These are phyloP conservation scores for Trichoderma orchidacearum DNA, from an alignment of 495 filamentous ascomycete genomes.

Conservation along the genomic window DNA sequence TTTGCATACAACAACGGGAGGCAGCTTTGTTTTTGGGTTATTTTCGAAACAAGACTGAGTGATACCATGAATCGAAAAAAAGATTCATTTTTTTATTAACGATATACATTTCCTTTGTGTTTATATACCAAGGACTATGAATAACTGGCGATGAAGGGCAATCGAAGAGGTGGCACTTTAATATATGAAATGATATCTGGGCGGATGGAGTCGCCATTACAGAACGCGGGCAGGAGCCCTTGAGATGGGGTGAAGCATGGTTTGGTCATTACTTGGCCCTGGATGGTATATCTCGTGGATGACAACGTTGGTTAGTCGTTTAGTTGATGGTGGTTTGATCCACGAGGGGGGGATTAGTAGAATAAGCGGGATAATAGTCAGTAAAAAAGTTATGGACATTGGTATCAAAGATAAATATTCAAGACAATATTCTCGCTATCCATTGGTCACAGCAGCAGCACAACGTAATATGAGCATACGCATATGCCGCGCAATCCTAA, in stretches of 20 bases:
- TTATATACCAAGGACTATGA: not conserved
- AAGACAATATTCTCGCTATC: no score
- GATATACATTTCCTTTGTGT: conserved; percentile 1
- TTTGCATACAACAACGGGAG: not conserved
- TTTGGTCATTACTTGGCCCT: no score
- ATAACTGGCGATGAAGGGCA: not conserved
- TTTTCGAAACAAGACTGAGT: not conserved
- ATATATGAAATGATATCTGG: not conserved
- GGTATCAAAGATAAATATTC: no score
- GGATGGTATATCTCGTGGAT: no score
- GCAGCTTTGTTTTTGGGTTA: not conserved
- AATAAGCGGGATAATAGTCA: no score
- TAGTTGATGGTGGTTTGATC: no score
- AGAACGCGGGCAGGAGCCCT: not conserved
- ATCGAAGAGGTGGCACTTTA: not conserved
- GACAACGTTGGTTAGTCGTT: no score
- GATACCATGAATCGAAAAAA: not conserved
- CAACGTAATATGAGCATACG: no score
- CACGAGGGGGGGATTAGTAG: no score
- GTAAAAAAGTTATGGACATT: no score
- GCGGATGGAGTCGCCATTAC: not conserved
- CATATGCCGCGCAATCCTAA: no score
- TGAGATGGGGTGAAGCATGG: not conserved
- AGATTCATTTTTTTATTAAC: not conserved
- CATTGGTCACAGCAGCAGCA: no score